A percentile compares a stretch with the other conserved stretches of the same genome.
Conservation (phyloP, 805 yeast genomes). For the Yarrowia sp. region DNA sequence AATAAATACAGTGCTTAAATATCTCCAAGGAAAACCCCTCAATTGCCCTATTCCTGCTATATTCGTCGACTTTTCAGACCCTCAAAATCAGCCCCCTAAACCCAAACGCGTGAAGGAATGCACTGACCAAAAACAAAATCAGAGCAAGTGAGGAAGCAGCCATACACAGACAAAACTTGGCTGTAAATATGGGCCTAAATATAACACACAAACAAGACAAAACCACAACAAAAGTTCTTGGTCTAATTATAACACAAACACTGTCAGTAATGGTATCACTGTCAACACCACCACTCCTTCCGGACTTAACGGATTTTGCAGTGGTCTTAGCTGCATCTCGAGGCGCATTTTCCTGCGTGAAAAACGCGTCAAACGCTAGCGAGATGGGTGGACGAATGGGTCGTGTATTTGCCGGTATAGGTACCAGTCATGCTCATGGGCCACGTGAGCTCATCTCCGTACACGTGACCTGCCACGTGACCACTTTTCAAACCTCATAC, state of each 20-base stretch:
- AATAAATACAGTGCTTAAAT: too few relatives aligned
- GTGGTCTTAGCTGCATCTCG: neutral
- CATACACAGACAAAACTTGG: neutral
- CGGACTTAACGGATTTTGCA: conserved; percentile 23
- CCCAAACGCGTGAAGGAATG: conserved; percentile 29
- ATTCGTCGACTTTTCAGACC: too few relatives aligned
- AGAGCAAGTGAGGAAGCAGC: neutral
- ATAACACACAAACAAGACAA: neutral
- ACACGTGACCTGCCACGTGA: neutral
- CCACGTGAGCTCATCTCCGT: too few relatives aligned
- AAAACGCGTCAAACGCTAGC: conserved; percentile 16
- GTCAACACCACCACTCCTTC: neutral
- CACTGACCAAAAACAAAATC: neutral
- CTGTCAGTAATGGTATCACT: too few relatives aligned
- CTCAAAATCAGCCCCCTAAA: conserved; percentile 6
- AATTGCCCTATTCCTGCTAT: neutral
- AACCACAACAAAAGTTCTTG: neutral
- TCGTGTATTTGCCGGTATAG: too few relatives aligned
- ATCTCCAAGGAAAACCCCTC: too few relatives aligned
- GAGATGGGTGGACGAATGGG: neutral
- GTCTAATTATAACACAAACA: too few relatives aligned
- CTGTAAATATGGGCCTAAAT: neutral
- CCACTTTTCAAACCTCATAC: too few relatives aligned
- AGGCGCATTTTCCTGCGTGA: conserved; percentile 19
- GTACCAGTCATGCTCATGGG: neutral